These are phyloP conservation scores for Penicillium psychrofluorescens DNA, from an alignment of 495 filamentous ascomycete species.

Conservation along the genomic window DNA sequence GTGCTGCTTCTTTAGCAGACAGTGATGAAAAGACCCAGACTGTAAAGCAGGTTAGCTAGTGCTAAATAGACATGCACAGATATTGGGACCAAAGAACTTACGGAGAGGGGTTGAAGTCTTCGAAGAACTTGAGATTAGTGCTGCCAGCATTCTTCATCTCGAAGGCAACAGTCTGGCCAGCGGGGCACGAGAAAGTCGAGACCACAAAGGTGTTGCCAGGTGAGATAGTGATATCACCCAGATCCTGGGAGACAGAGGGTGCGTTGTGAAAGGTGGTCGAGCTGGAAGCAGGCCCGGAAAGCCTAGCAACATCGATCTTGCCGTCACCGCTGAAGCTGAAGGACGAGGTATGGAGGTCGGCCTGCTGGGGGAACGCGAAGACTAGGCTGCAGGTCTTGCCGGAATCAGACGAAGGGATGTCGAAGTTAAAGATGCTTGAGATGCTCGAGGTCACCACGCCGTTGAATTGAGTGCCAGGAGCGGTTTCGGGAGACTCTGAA, in stretches of 20 bases:
- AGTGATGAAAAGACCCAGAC: conserved; percentile 56
- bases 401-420: conserved; percentile 45
- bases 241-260: conserved; percentile 37
- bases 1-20: conserved; percentile 33
- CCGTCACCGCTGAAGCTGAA: conserved; percentile 54
- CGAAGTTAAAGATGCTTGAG: conserved; percentile 64
- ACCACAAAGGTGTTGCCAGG: conserved; percentile 52
- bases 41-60: too few relatives aligned
- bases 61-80: too few relatives aligned
- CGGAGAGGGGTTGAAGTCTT: conserved; percentile 54
- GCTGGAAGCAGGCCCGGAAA: conserved; percentile 27
- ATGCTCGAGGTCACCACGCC: conserved; percentile 47
- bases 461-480: conserved; percentile 47
- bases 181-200: conserved; percentile 48
- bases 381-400: conserved; percentile 57
- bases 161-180: conserved; percentile 41
- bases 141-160: conserved; percentile 46
- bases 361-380: conserved; percentile 54
- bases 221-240: conserved; percentile 38
- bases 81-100: too few relatives aligned
- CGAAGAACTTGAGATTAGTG: conserved; percentile 52
- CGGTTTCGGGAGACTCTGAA: conserved; percentile 41
- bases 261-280: conserved; percentile 45
- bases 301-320: conserved; percentile 42
- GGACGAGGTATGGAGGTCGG: conserved; percentile 46